Base-by-base conservation (phyloP, 2,329 filamentous ascomycete species). In the Fusarium sp. region DNA sequence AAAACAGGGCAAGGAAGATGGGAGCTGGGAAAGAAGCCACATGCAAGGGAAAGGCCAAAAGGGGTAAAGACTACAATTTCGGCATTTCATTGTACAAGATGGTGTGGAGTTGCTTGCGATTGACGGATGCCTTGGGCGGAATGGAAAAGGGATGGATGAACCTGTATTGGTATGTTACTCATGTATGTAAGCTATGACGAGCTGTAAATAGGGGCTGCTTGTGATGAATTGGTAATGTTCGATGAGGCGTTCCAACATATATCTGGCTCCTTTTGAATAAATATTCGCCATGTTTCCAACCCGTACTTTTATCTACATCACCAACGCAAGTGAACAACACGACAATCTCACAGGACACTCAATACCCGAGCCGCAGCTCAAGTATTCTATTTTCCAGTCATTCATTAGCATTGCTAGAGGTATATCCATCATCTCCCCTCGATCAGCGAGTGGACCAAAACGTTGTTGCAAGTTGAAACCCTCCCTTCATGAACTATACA, bases 381-480 rank as follows among this genome's bases (percentile, higher is more conserved):
- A 58, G 36, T 21, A 21, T 41, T 38, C 19, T 54, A 49, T 27
- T 33, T 29, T 39, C 41, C 27, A 14, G 31, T 32, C 31, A 35
- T 39, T 49, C 44, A 63, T 63, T 27, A 55, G 37, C 35, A 53
- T 44, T 48, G 29, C 43, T 42, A 15, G 35, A 61, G 60, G 60
- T 64, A 64, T 63, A 64, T 61, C 50, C 48, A 39, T 56, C 43
- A 38, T 41, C 33, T 32, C 15, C 27, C n/a, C 15, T 27, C 33
- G 29, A 37, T 29, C 36, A 44, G 15, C 13, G 9, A 60, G 29
- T 21, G 33, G 36, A 43, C 32, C 21, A 11, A 39, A 53, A 44
- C n/a, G 37, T 42, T 21, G 37, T 15, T 23, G 37, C 15, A 36
- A 14, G 9, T 21, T 38, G 32, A 48, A 38, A 29, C 21, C 27